Evolutionary conservation across 2,329 filamentous ascomycete genomes (phyloP).

Genomic region (Elsinoe perseae): DNA sequence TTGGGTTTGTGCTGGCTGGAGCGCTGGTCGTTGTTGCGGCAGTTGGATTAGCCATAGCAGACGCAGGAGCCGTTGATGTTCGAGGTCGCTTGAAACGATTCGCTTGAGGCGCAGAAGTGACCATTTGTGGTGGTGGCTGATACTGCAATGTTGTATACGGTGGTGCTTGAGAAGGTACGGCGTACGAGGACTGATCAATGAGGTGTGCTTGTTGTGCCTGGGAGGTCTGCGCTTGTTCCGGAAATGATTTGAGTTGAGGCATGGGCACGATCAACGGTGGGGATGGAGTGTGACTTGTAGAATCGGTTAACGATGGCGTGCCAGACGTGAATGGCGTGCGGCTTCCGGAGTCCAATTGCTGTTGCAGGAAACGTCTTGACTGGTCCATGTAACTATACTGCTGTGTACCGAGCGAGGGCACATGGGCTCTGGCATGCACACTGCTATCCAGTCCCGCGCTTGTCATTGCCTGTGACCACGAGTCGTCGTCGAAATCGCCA

Average conservation of each 20-base stretch:
- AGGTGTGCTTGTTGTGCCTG: neutral
- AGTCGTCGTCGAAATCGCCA: neutral
- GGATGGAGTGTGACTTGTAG: neutral
- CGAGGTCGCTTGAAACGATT: conserved; percentile 1
- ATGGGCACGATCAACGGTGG: conserved; percentile 1
- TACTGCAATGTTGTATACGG: neutral
- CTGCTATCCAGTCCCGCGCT: neutral
- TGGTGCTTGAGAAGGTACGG: neutral
- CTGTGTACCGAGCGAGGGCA: neutral
- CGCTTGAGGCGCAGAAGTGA: neutral
- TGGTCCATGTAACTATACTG: neutral
- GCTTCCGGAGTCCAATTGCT: neutral
- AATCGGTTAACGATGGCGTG: neutral
- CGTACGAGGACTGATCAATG: neutral
- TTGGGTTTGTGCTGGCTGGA: neutral
- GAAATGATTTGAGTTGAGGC: neutral
- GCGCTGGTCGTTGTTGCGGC: neutral
- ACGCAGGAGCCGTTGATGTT: neutral
- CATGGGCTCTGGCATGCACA: neutral
- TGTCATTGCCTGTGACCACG: neutral
- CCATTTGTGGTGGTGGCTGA: neutral
- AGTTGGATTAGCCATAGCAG: neutral
- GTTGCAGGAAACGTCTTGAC: neutral
- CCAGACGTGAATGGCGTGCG: neutral
- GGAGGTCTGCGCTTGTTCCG: neutral